These are phyloP conservation scores for Gastrolobium bilobum DNA, from an alignment of 306 rosid species.

Conservation along the genomic window DNA sequence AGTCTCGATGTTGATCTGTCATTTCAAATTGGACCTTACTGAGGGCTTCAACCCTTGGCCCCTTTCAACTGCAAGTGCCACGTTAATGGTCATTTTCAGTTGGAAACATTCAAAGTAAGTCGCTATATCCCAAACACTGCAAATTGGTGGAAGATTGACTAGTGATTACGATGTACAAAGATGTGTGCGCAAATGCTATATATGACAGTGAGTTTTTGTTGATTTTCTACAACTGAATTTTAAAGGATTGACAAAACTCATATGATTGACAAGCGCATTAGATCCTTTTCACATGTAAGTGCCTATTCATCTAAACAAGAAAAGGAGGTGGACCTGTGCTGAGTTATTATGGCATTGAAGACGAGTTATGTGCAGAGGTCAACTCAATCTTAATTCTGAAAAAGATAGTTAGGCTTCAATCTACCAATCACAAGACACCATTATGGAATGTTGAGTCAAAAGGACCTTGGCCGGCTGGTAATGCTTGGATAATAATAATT, in stretches of 20 bases:
- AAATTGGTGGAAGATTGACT: slow-evolving; percentile 57
- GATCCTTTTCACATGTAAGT: slow-evolving; percentile 41
- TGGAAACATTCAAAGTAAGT: slow-evolving; percentile 8
- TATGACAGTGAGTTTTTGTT: slow-evolving; percentile 2
- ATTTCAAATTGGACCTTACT: slow-evolving; percentile 44
- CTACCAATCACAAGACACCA: slow-evolving; percentile 49
- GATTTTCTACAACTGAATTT: neutral
- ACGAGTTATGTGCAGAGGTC: slow-evolving; percentile 41
- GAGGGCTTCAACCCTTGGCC: slow-evolving; percentile 37
- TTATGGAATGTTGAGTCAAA: slow-evolving; percentile 57
- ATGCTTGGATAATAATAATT: slow-evolving; percentile 36
- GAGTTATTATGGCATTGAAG: slow-evolving; percentile 30
- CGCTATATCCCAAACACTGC: slow-evolving; percentile 28
- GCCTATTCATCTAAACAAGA: slow-evolving; percentile 34
- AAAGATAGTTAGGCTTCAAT: slow-evolving; percentile 45
- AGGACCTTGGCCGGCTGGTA: slow-evolving; percentile 28
- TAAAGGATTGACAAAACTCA: slow-evolving; percentile 29
- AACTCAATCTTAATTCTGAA: slow-evolving; percentile 42
- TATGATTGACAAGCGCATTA: neutral
- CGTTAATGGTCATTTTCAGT: slow-evolving; percentile 4
- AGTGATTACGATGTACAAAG: slow-evolving; percentile 16
- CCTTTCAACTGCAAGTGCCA: slow-evolving; percentile 40
- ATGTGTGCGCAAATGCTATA: slow-evolving; percentile 1
- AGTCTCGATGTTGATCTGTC: slow-evolving; percentile 11
- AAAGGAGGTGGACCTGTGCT: neutral